Percentiles rank a stretch among this genome's conserved stretches.
Conservation (phyloP, 2,329 filamentous ascomycete genomes). For the Exophiala xenobiotica region DNA sequence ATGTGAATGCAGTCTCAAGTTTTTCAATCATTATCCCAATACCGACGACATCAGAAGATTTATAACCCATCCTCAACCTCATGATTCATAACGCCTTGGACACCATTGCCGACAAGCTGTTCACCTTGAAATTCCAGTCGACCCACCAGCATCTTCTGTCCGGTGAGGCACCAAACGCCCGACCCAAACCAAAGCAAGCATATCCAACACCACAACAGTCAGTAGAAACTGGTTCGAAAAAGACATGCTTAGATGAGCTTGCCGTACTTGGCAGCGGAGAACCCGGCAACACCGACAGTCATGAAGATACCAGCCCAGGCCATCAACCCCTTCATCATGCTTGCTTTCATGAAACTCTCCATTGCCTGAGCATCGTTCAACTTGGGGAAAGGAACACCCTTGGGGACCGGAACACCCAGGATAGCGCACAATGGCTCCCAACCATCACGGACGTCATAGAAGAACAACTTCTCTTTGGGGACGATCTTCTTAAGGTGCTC, state of each 20-base stretch:
- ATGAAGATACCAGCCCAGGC: constrained; percentile 33
- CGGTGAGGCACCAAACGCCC: not conserved
- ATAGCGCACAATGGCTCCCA: constrained; percentile 33
- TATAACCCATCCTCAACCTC: too few relatives aligned
- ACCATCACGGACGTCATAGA: constrained; percentile 37
- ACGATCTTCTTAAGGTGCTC: constrained; percentile 30
- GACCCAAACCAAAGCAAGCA: not conserved
- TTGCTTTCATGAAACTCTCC: constrained; percentile 29
- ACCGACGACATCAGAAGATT: too few relatives aligned
- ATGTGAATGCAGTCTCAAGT: too few relatives aligned
- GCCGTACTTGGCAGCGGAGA: constrained; percentile 16
- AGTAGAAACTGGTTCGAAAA: not conserved
- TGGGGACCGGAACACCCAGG: constrained; percentile 31
- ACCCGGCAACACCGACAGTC: constrained; percentile 21
- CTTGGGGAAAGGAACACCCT: constrained; percentile 30
- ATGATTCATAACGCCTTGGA: too few relatives aligned
- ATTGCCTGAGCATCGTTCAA: constrained; percentile 31
- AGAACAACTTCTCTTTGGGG: constrained; percentile 36
- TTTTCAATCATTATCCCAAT: too few relatives aligned
- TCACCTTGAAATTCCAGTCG: not conserved
- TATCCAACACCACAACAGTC: not conserved
- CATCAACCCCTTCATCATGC: constrained; percentile 33
- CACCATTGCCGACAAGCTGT: too few relatives aligned
- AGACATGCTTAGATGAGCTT: constrained; percentile 10
- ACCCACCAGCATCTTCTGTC: not conserved